Evolutionary conservation across 2,329 filamentous ascomycete species (phyloP).

Genomic region (Fusarium proliferatum): DNA sequence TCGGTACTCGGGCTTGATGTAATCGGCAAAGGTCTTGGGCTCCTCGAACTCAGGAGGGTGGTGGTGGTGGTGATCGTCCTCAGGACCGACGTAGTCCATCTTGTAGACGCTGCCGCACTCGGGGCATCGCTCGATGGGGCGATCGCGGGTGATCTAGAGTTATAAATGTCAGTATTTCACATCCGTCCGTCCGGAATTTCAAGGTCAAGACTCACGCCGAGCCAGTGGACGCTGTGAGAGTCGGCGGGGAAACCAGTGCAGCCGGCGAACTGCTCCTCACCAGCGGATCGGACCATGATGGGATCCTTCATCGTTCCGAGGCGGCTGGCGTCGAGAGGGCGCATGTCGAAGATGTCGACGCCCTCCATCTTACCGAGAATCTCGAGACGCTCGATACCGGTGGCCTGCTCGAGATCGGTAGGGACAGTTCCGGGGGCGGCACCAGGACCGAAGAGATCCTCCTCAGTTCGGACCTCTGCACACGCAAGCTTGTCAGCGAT

Average conservation of each 20-base stretch:
- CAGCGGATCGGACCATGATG: conserved; percentile 89
- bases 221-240: conserved; percentile 91
- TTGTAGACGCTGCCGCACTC: conserved; percentile 98
- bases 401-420: conserved; percentile 94
- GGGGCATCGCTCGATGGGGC: conserved; percentile 92
- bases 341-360: conserved; percentile 98
- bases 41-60: conserved; percentile 76
- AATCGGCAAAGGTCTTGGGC: conserved; percentile 97
- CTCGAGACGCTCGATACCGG: conserved; percentile 97
- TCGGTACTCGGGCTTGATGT: conserved; percentile 93
- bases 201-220: conserved; percentile 73
- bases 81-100: conserved; percentile 94
- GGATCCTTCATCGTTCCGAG: conserved; percentile 92
- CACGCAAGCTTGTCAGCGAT: conserved; percentile 35
- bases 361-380: conserved; percentile 99
- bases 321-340: conserved; percentile 90
- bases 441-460: conserved; percentile 89
- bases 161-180: conserved; percentile 26
- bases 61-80: conserved; percentile 76
- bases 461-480: conserved; percentile 82
- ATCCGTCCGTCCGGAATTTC: conserved; percentile 26
- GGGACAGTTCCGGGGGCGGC: conserved; percentile 84
- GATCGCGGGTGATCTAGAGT: conserved; percentile 81
- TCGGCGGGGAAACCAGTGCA: conserved; percentile 96
- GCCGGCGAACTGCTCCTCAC: conserved; percentile 95